Evolutionary conservation across 2,329 filamentous ascomycete species (phyloP), one percentile per base, ranked within the genome.

Genomic region (Monilinia vaccinii-corymbosi): DNA sequence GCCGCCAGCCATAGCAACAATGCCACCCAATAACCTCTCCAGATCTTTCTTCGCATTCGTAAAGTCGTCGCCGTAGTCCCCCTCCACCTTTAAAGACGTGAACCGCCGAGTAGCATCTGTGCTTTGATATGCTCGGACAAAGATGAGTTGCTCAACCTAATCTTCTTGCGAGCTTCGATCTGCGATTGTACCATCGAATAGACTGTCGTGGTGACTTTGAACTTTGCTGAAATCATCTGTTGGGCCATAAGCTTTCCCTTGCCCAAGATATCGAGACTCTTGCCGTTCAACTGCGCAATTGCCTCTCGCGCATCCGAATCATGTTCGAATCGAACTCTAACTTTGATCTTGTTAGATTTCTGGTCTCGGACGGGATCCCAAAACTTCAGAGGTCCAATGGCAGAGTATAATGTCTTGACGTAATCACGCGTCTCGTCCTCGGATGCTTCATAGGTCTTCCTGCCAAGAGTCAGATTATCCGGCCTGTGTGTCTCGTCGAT

Each of bases 41-140:
- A 77, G 65, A 6, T 47, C 62, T 1, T 66, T 63, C 42, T 73
- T 74, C 3, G 74, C 73, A 10, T 62, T 60, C 1, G 67, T 69
- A 6, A 77, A 70, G 1, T 64, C 61, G 48, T 69, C 66, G 6
- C 63, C 62, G 25, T 64, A 59, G 5, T 72, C 68, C 0, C 75
- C 73, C 62, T 76, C 75, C 21, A 78, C 61, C 58, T 73, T 75
- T 36, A 78, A 58, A 6, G 71, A 67, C 5, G 67, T 68, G 49
- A 73, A 72, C 44, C 67, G 69, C 25, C 69, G 63, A 2, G 57
- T 23, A 10, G 66, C 53, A 36, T 69, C 66, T 3, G 50, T 50
- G 52, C 56, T 45, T 9, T 63, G 65, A 42, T 73, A 74, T 1
- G 60, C 58, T 25, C 67, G 67, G 52, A 73, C 68, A 32, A 49